A percentile compares a stretch with the other conserved stretches of the same genome.
phyloP scores from a whole-genome alignment of 805 yeast species.

The Cyberlindnera americana region DNA sequence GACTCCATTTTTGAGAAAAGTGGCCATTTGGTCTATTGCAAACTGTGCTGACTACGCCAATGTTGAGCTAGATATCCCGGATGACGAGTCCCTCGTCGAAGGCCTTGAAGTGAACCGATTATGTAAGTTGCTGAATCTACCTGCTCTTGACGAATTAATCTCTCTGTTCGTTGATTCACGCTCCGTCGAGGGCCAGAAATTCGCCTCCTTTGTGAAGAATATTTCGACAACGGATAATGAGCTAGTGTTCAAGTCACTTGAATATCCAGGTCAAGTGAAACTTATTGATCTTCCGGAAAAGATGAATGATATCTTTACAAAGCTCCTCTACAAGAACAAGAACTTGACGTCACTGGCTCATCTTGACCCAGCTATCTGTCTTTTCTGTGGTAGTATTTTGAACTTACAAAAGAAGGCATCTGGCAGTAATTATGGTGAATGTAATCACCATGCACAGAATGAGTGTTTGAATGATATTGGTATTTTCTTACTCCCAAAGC shows the following conservation, averaged over 20 bases:
- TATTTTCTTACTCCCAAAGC: slow-evolving; percentile 67
- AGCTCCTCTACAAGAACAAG: slow-evolving; percentile 44
- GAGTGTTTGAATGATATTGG: slow-evolving; percentile 70
- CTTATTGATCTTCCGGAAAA: slow-evolving; percentile 63
- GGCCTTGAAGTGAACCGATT: slow-evolving; percentile 53
- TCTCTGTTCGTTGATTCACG: slow-evolving; percentile 8
- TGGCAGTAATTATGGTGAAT: slow-evolving; percentile 65
- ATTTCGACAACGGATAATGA: slow-evolving; percentile 24
- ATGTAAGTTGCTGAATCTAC: slow-evolving; percentile 46
- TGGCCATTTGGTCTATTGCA: slow-evolving; percentile 53
- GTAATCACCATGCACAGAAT: slow-evolving; percentile 64
- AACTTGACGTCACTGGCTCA: slow-evolving; percentile 38
- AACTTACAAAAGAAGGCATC: slow-evolving; percentile 61
- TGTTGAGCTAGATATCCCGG: slow-evolving; percentile 27
- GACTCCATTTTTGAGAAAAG: slow-evolving; percentile 63
- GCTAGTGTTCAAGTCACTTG: slow-evolving; percentile 31
- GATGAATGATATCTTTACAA: slow-evolving; percentile 65
- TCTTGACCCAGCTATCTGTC: slow-evolving; percentile 78
- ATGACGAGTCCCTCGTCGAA: slow-evolving; percentile 23
- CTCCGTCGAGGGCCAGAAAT: slow-evolving; percentile 27
- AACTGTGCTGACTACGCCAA: slow-evolving; percentile 45
- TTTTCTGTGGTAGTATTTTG: slow-evolving; percentile 71
- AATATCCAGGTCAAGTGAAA: slow-evolving; percentile 63
- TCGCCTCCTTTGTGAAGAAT: slow-evolving; percentile 16
- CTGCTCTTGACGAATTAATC: slow-evolving; percentile 31